Conservation (phyloP, 768 basidiomycete genomes). For the Symmetrospora coprosmae region DNA sequence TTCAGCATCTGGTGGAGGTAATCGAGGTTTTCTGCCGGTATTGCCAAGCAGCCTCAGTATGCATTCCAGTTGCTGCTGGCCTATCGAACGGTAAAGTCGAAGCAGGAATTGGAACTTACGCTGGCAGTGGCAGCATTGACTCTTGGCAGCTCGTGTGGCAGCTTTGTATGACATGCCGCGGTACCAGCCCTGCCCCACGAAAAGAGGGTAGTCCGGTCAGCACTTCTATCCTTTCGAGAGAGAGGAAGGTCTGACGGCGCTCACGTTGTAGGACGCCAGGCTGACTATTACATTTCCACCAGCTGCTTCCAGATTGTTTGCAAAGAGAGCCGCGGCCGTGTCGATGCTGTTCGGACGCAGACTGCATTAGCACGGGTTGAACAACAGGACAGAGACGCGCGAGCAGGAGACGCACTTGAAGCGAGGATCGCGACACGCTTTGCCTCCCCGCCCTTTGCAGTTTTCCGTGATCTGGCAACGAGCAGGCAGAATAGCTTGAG, state of each 20-base stretch:
- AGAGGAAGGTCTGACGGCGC: neutral
- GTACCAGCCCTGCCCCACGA: conserved; percentile 2
- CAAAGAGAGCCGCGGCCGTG: conserved; percentile 19
- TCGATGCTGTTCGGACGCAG: neutral
- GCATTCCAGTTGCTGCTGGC: too few relatives aligned
- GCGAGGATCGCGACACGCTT: conserved; percentile 23
- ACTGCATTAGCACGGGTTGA: neutral
- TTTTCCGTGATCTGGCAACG: conserved; percentile 22
- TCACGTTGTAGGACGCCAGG: conserved; percentile 12
- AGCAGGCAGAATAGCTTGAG: neutral
- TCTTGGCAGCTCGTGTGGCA: neutral
- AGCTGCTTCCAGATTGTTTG: neutral
- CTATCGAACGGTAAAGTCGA: neutral
- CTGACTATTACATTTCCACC: neutral
- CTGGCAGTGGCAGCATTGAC: conserved; percentile 18
- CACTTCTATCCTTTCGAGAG: too few relatives aligned
- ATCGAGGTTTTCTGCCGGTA: conserved; percentile 20
- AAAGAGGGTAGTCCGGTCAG: neutral
- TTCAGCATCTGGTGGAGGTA: conserved; percentile 21
- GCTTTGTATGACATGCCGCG: conserved; percentile 2
- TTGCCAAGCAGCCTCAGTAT: neutral
- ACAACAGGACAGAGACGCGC: too few relatives aligned
- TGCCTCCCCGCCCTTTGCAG: conserved; percentile 24
- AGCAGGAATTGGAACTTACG: neutral
- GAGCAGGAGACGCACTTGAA: conserved; percentile 9